These are phyloP conservation scores for Podila clonocystis DNA, from an alignment of 192 early-diverging fungal species.

Conservation along the genomic window DNA sequence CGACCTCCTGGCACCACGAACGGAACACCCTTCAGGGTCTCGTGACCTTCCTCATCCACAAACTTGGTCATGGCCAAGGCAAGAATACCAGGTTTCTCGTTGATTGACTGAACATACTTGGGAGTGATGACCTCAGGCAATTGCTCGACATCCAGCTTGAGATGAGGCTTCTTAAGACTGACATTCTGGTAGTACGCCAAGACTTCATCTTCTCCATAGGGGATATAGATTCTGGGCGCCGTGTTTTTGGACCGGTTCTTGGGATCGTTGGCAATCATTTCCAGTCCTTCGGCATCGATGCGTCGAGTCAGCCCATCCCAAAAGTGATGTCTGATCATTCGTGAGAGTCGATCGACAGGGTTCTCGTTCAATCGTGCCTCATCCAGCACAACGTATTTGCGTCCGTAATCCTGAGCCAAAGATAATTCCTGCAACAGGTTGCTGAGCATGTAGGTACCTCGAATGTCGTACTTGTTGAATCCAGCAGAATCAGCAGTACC, in stretches of 20 bases:
- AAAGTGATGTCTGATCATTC: constrained; percentile 93
- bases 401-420: constrained; percentile 86
- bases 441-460: constrained; percentile 95
- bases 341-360: constrained; percentile 87
- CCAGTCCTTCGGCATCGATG: constrained; percentile 86
- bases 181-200: constrained; percentile 85
- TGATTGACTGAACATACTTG: constrained; percentile 90
- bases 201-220: constrained; percentile 79
- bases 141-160: constrained; percentile 80
- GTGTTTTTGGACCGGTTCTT: constrained; percentile 86
- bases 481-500: constrained; percentile 89
- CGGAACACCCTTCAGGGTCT: constrained; percentile 77
- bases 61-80: constrained; percentile 74
- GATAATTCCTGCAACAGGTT: constrained; percentile 97
- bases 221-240: constrained; percentile 92
- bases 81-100: constrained; percentile 90
- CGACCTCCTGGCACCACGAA: constrained; percentile 98
- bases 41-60: constrained; percentile 58
- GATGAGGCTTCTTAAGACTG: constrained; percentile 67
- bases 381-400: constrained; percentile 88
- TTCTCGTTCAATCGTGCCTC: constrained; percentile 94
- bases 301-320: constrained; percentile 96
- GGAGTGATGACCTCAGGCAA: constrained; percentile 90
- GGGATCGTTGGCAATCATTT: constrained; percentile 90
- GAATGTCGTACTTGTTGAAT: constrained; percentile 87